Percentiles rank a stretch among this genome's conserved stretches.
phyloP scores from a whole-genome alignment of 805 yeast genomes.

The Candida pseudofarinosa region DNA sequence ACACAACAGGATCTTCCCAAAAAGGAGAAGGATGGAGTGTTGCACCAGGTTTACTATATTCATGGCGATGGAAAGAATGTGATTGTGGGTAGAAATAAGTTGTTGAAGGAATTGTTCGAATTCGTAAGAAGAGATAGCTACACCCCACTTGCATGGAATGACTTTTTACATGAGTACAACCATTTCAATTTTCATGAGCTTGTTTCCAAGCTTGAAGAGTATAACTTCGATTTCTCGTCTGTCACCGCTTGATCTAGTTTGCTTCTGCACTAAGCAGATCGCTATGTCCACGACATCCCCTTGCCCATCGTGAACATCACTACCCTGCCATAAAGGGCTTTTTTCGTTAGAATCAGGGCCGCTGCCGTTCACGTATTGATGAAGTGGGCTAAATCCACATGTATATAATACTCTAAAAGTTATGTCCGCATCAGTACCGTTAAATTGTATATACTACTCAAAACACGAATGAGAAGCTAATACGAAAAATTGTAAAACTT shows the following conservation, averaged over 20 bases:
- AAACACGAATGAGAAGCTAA: background rate
- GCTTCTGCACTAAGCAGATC: background rate
- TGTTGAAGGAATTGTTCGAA: slow-evolving; percentile 53
- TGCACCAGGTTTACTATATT: slow-evolving; percentile 43
- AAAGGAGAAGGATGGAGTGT: slow-evolving; percentile 24
- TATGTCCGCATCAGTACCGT: background rate
- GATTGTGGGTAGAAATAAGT: slow-evolving; percentile 60
- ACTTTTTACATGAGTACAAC: slow-evolving; percentile 45
- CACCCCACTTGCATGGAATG: slow-evolving; percentile 40
- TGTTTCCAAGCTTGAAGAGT: slow-evolving; percentile 44
- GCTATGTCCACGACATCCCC: background rate
- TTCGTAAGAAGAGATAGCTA: slow-evolving; percentile 43
- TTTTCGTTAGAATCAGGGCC: too few species aligned
- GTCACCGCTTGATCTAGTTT: slow-evolving; percentile 16
- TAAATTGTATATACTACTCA: background rate
- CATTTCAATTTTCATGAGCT: slow-evolving; percentile 46
- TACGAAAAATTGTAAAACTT: too few species aligned
- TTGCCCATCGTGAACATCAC: background rate
- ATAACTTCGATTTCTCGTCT: slow-evolving; percentile 34
- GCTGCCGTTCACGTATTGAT: background rate
- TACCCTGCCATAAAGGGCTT: too few species aligned
- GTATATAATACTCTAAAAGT: background rate
- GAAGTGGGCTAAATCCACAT: background rate
- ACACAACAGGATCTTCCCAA: slow-evolving; percentile 38
- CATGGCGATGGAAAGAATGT: slow-evolving; percentile 46